Conservation (phyloP, 2,329 filamentous ascomycete genomes). For the Capronia americana region DNA sequence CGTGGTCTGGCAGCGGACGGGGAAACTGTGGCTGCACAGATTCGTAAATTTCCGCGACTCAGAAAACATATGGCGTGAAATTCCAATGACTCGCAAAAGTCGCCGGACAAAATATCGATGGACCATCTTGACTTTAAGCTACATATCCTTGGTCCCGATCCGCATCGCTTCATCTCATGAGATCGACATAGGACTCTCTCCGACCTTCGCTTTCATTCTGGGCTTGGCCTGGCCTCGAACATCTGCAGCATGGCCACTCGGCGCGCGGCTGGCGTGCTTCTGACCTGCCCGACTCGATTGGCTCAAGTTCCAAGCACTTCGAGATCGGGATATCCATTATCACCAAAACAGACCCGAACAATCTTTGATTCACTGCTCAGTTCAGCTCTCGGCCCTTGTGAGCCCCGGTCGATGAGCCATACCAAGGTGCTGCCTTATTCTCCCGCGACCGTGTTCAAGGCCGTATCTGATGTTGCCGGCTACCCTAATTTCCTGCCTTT, state of each 20-base stretch:
- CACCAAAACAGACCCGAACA: slow-evolving; percentile 26
- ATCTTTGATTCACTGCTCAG: slow-evolving; percentile 39
- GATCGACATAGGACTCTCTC: background rate
- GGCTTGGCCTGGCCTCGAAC: slow-evolving; percentile 1
- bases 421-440: slow-evolving; percentile 78
- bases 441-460: slow-evolving; percentile 72
- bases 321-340: background rate
- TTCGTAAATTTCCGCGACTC: background rate
- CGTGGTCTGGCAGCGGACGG: background rate
- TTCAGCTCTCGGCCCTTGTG: slow-evolving; percentile 38
- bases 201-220: background rate
- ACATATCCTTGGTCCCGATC: background rate
- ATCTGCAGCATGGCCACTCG: slow-evolving; percentile 7
- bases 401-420: slow-evolving; percentile 70
- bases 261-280: background rate
- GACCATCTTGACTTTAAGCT: background rate
- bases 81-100: slow-evolving; percentile 1
- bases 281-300: slow-evolving; percentile 7
- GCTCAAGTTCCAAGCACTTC: background rate
- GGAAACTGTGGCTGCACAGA: slow-evolving; percentile 19
- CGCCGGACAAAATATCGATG: background rate
- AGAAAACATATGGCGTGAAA: background rate
- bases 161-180: background rate
- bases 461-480: slow-evolving; percentile 86
- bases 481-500: slow-evolving; percentile 93